Percentiles rank a stretch among this genome's conserved stretches.
These are phyloP conservation scores for Castanea crenata DNA, from an alignment of 306 rosid species.

Conservation along the genomic window DNA sequence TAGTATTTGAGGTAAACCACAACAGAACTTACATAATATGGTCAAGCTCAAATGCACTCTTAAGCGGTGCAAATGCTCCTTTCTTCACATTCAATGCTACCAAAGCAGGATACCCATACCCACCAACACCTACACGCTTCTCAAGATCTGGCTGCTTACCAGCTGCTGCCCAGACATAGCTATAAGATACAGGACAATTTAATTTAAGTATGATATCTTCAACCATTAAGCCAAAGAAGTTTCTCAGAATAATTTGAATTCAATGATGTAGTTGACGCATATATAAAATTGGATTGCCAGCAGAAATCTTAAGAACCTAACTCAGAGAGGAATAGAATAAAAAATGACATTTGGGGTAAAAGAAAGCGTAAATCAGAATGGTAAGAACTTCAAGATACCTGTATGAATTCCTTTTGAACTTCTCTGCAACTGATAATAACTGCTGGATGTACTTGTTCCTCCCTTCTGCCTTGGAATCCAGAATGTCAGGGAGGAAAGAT, in stretches of 20 bases:
- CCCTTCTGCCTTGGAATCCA: constrained; percentile 98
- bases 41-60: constrained; percentile 89
- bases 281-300: neutral
- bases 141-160: constrained; percentile 94
- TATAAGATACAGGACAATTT: constrained; percentile 25
- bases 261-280: constrained; percentile 4
- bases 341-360: neutral
- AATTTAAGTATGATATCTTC: neutral
- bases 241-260: neutral
- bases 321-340: neutral
- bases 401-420: constrained; percentile 89
- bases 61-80: constrained; percentile 90
- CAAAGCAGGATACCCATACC: constrained; percentile 97
- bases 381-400: constrained; percentile 38
- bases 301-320: constrained; percentile 1
- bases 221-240: neutral
- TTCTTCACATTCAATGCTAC: constrained; percentile 90
- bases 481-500: constrained; percentile 92
- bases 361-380: neutral
- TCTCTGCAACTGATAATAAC: constrained; percentile 82
- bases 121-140: constrained; percentile 89
- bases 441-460: constrained; percentile 81
- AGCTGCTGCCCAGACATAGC: constrained; percentile 92
- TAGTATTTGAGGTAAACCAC: neutral
- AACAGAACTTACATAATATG: constrained; percentile 64